A percentile compares a stretch with the other conserved stretches of the same genome.
phyloP scores from a whole-genome alignment of 2,329 filamentous ascomycete genomes.

The Anthostomella pinea region DNA sequence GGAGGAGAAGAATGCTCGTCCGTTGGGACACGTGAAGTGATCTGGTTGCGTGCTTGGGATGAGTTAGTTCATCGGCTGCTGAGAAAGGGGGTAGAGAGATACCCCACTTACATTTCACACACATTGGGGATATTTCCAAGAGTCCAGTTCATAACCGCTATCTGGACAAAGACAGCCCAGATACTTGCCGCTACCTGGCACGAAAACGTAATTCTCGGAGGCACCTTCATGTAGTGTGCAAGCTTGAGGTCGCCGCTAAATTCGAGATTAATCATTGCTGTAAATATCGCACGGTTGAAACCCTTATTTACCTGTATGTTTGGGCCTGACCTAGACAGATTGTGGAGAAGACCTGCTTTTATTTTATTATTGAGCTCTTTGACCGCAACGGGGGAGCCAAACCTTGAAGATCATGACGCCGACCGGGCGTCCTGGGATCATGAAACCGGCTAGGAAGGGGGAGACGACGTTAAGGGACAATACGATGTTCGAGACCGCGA shows the following conservation, averaged over 20 bases:
- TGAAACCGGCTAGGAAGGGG: conserved; percentile 55
- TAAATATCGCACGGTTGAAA: too few relatives aligned
- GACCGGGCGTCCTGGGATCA: conserved; percentile 55
- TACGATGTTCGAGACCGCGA: conserved; percentile 50
- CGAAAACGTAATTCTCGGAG: conserved; percentile 47
- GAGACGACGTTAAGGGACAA: conserved; percentile 52
- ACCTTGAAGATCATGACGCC: conserved; percentile 57
- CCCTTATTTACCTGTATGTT: too few relatives aligned
- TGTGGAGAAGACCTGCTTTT: conserved; percentile 45
- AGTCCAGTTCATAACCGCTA: conserved; percentile 47
- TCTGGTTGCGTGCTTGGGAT: conserved; percentile 37
- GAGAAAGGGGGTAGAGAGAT: conserved; percentile 30
- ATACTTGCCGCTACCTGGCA: conserved; percentile 50
- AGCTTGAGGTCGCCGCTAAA: conserved; percentile 35
- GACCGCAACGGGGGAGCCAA: too few relatives aligned
- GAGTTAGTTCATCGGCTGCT: conserved; percentile 35
- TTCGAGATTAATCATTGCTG: too few relatives aligned
- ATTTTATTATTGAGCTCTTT: too few relatives aligned
- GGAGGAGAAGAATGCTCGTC: conserved; percentile 46
- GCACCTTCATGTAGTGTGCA: conserved; percentile 39
- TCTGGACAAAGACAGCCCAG: conserved; percentile 46
- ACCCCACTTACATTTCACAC: conserved; percentile 33
- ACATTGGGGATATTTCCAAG: conserved; percentile 43
- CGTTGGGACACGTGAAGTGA: conserved; percentile 43
- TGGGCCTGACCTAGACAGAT: conserved; percentile 37